Evolutionary conservation across 352 stramenopile genomes (phyloP).

Genomic region (Globisporangium yorkense): DNA sequence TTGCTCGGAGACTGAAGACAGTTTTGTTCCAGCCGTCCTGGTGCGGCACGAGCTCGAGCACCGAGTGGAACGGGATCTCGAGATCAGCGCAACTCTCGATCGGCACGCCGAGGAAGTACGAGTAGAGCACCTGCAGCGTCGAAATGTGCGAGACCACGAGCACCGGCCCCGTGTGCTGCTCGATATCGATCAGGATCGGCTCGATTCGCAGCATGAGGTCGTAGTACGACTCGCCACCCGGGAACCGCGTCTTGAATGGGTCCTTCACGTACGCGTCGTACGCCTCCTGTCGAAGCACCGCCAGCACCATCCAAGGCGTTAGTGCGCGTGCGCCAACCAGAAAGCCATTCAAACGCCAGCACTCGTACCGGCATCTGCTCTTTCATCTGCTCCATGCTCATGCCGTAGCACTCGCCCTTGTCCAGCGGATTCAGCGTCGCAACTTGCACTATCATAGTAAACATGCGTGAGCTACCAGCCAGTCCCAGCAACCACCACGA

Average conservation of each 20-base stretch:
- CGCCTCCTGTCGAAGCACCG: slow-evolving; percentile 30
- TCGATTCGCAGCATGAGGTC: slow-evolving; percentile 92
- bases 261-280: slow-evolving; percentile 63
- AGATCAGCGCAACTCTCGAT: slow-evolving; percentile 72
- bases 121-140: slow-evolving; percentile 83
- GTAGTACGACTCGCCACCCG: slow-evolving; percentile 90
- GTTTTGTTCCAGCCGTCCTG: slow-evolving; percentile 80
- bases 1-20: slow-evolving; percentile 75
- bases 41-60: slow-evolving; percentile 75
- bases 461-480: background rate
- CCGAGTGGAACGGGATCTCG: slow-evolving; percentile 83
- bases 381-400: slow-evolving; percentile 83
- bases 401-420: slow-evolving; percentile 82
- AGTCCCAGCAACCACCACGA: background rate
- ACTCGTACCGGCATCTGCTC: slow-evolving; percentile 49
- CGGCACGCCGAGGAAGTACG: slow-evolving; percentile 78
- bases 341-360: background rate
- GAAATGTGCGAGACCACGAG: slow-evolving; percentile 85
- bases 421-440: slow-evolving; percentile 78
- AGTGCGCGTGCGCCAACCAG: background rate
- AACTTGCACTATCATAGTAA: slow-evolving; percentile 51
- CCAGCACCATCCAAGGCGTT: background rate
- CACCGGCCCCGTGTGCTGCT: slow-evolving; percentile 82
- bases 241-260: slow-evolving; percentile 78
- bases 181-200: slow-evolving; percentile 91